A percentile compares a stretch with the other conserved stretches of the same genome.
These are phyloP conservation scores for Diaporthe sp. DNA, from an alignment of 2,329 filamentous ascomycete species.

Conservation along the genomic window DNA sequence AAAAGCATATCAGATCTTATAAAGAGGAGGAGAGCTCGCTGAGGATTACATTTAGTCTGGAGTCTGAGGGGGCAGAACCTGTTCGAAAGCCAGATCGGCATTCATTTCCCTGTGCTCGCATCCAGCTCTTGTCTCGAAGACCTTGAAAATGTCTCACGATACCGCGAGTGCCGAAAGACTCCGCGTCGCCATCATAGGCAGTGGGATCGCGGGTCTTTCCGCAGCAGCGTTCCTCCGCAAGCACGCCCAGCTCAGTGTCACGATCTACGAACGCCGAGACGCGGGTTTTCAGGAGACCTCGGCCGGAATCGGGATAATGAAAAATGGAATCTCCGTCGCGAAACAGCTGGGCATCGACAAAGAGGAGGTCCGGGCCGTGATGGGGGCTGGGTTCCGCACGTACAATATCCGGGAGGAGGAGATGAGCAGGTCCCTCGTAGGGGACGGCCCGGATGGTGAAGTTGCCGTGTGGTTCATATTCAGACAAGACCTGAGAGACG, in stretches of 20 bases:
- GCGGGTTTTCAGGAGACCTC: background rate
- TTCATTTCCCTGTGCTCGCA: background rate
- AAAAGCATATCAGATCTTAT: background rate
- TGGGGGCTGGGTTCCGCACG: background rate
- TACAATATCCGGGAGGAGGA: conserved; percentile 1
- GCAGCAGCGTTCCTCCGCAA: conserved; percentile 10
- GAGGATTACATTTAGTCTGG: background rate
- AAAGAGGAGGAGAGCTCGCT: background rate
- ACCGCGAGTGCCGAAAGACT: background rate
- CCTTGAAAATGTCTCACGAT: background rate
- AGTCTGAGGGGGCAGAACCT: conserved; percentile 1
- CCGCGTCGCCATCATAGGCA: conserved; percentile 14
- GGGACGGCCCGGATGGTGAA: conserved; percentile 7
- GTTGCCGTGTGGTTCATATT: background rate
- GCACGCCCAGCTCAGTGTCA: conserved; percentile 3
- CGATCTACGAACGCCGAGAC: background rate
- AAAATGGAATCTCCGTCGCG: background rate
- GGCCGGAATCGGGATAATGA: background rate
- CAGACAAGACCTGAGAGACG: conserved; percentile 11
- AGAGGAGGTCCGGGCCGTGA: background rate
- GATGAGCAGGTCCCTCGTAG: background rate
- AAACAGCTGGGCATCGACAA: background rate
- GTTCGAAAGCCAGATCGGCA: background rate
- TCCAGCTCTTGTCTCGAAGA: background rate
- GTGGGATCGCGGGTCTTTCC: background rate